Conservation (phyloP, 1,139 yeast genomes). For the Blastobotrys malaysiensis region DNA sequence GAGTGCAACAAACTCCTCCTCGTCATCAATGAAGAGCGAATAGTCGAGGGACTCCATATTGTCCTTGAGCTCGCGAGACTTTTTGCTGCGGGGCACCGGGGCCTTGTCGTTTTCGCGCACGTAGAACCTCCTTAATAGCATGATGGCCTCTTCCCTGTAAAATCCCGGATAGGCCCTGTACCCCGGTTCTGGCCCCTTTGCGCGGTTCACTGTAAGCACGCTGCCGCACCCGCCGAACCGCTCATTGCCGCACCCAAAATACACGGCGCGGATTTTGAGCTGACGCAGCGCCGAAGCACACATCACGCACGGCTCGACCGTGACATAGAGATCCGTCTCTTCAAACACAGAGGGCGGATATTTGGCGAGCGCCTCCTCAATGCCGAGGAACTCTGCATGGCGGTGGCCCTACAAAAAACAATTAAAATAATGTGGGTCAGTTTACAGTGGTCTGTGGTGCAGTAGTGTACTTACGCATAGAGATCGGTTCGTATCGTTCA, state of each 20-base stretch:
- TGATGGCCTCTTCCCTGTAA: conserved; percentile 72
- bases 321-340: conserved; percentile 68
- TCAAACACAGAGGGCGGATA: conserved; percentile 38
- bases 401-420: conserved; percentile 49
- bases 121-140: conserved; percentile 74
- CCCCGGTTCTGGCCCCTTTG: conserved; percentile 37
- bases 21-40: conserved; percentile 40
- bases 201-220: conserved; percentile 59
- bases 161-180: conserved; percentile 73
- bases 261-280: conserved; percentile 62
- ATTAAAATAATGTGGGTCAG: background rate
- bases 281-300: conserved; percentile 92
- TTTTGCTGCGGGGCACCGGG: conserved; percentile 73
- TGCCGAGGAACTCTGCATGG: conserved; percentile 89
- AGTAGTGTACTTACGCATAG: conserved; percentile 42
- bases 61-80: conserved; percentile 65
- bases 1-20: conserved; percentile 42
- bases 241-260: conserved; percentile 91
- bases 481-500: conserved; percentile 84
- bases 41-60: conserved; percentile 57
- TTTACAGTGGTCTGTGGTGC: background rate
- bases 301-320: conserved; percentile 98
- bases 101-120: conserved; percentile 80
- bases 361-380: conserved; percentile 45
- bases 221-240: conserved; percentile 97